Evolutionary conservation across 2,329 filamentous ascomycete species (phyloP), one percentile per base, ranked within the genome.

Genomic region (Epichloe typhina): DNA sequence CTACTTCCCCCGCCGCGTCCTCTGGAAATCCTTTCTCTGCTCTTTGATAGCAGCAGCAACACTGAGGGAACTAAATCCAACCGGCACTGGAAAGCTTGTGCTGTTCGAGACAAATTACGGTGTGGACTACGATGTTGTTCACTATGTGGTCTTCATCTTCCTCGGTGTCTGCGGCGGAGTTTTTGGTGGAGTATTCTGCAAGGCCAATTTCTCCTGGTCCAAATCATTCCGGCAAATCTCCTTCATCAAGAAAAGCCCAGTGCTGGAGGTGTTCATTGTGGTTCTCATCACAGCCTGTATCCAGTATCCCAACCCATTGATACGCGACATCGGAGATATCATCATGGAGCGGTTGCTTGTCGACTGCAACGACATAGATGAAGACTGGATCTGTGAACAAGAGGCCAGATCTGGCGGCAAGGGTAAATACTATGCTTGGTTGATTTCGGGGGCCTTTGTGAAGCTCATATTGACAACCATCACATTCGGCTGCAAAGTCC

Each of bases 31-130:
- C 0, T 81, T 82, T 54, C 65, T 81, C 21, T 81, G 77, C 61
- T 79, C 74, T 0, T 62, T 80, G 4, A 67, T 69, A 40, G 77
- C 77, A 0, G 77, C 77, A 0, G 71, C 79, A 45, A 68, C 75
- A 4, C 65, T 81, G 21, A 77, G 74, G 57, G 70, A 71, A 3
- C 66, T 82, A n/a, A 79, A 82, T 57, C 78, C 77, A 0, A 79
- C 69, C 1, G 75, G 76, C 1, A 81, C 77, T 0, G 78, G 78
- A 3, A 80, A 79, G 56, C 65, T 82, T 4, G 76, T 79, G 0
- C 69, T 81, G 5, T 82, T 80, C 57, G 76, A 82, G 56, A 80
- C 77, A 4, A 73, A 75, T 47, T 81, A 80, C 54, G 75, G 73
- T 4, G 72, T 72, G 3, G 69, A 72, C n/a, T 81, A 80, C 56